Base-by-base conservation (phyloP, 1,284 basidiomycete species). In the Acaromyces ingoldii region DNA sequence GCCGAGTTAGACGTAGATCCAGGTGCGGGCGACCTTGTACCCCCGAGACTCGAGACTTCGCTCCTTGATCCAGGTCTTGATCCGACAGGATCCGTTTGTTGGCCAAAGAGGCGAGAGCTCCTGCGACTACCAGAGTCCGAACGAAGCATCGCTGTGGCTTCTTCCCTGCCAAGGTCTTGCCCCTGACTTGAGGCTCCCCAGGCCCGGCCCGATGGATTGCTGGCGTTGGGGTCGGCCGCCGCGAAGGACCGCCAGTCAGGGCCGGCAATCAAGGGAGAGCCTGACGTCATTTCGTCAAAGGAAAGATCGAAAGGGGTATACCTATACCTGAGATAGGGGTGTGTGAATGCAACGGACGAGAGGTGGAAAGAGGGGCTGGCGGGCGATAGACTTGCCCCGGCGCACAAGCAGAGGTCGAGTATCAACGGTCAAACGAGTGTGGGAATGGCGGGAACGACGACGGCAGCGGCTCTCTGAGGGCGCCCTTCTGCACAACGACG, bases 31-130 rank as follows among this genome's bases (percentile, higher is more conserved):
- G 24, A 37, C 17, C 17, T 17, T 17, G 36, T 37, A 37, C 36
- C 36, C 17, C 36, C 24, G 36, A 17, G 17, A 37, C 24, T 37
- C 3, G 36, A 17, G 24, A 17, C 24, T 6, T 17, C 36, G 7
- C 36, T 29, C 19, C 42, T 22, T 29, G 42, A 45, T 21, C 28
- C 25, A 45, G 42, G 42, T 13, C 42, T 22, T 30, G 42, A 45
- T 21, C 42, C 42, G 25, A 45, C 34, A 4, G 42, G 42, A 15
- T 45, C 42, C 29, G 17, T 45, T 13, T 26, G 30, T 17, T 42
- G 15, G 28, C 42, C 34, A 28, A n/a, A n/a, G n/a, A n/a, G n/a
- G n/a, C n/a, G n/a, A n/a, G 19, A 31, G 19, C 36, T 37, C 7
- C 36, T 37, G 17, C 24, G 36, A 4, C 17, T 7, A 37, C 24